Percentiles rank a stretch among this genome's conserved stretches.
phyloP scores from a whole-genome alignment of 1,284 basidiomycete species.

The Apiotrichum porosum region DNA sequence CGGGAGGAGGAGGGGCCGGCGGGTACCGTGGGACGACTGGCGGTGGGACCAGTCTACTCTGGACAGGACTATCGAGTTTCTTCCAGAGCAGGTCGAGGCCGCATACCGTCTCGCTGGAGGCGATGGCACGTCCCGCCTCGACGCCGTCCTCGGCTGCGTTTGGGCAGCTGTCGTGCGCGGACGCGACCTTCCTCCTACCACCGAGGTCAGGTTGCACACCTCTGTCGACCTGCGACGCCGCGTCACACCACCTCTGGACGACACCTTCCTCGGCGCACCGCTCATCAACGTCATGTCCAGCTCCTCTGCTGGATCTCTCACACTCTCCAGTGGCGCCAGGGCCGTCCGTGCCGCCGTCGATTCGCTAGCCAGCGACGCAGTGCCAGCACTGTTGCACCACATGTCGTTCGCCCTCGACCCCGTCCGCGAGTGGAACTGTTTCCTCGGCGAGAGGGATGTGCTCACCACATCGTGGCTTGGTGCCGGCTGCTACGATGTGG shows the following conservation, averaged over 20 bases:
- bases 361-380: conserved; percentile 29
- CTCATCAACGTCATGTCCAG: conserved; percentile 42
- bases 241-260: conserved; percentile 25
- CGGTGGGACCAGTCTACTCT: conserved; percentile 41
- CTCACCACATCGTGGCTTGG: conserved; percentile 51
- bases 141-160: conserved; percentile 50
- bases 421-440: conserved; percentile 48
- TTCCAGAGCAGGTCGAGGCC: conserved; percentile 36
- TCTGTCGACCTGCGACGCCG: conserved; percentile 46
- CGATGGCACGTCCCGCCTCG: conserved; percentile 48
- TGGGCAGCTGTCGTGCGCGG: conserved; percentile 50
- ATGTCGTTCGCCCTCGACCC: conserved; percentile 44
- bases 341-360: conserved; percentile 41
- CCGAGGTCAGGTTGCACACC: conserved; percentile 32
- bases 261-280: conserved; percentile 48
- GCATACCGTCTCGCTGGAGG: background rate
- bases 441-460: conserved; percentile 47
- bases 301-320: background rate
- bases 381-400: conserved; percentile 48
- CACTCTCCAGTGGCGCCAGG: conserved; percentile 23
- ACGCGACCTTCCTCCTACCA: conserved; percentile 28
- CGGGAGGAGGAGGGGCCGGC: conserved; percentile 25
- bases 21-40: conserved; percentile 50
- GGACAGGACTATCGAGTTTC: conserved; percentile 49
- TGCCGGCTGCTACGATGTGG: conserved; percentile 47